A percentile compares a stretch with the other conserved stretches of the same genome.
Conservation (phyloP, 1,284 basidiomycete species). For the Rhodofomes roseus region DNA sequence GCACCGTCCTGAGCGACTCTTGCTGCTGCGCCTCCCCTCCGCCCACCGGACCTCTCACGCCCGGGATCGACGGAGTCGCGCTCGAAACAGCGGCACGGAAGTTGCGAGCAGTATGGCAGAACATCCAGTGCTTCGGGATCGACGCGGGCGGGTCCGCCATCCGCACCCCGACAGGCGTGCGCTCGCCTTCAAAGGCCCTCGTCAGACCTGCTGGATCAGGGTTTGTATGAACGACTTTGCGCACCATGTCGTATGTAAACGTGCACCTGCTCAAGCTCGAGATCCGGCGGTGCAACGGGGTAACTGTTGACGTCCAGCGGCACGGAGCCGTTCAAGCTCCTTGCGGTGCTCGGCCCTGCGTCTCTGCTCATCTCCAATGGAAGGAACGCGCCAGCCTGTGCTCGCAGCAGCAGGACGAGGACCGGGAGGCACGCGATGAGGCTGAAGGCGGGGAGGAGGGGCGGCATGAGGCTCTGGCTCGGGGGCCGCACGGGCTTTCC, state of each 20-base stretch:
- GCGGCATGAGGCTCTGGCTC: neutral
- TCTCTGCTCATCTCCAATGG: neutral
- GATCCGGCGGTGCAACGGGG: conserved; percentile 49
- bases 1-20: conserved; percentile 28
- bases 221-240: conserved; percentile 20
- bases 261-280: conserved; percentile 69
- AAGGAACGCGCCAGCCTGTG: neutral
- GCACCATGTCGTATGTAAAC: conserved; percentile 71
- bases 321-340: conserved; percentile 12
- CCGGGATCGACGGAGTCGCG: conserved; percentile 6
- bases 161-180: conserved; percentile 67
- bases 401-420: neutral
- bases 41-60: neutral
- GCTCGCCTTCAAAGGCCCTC: conserved; percentile 47
- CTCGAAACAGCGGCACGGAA: conserved; percentile 50
- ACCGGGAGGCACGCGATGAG: neutral
- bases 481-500: neutral
- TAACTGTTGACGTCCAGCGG: conserved; percentile 60
- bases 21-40: conserved; percentile 8
- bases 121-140: conserved; percentile 67
- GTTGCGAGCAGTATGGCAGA: conserved; percentile 57
- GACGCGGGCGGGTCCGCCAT: conserved; percentile 58
- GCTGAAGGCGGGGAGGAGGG: neutral
- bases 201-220: neutral
- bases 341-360: neutral